Evolutionary conservation across 331 rosid species (phyloP), one percentile per base, ranked within the genome.

Genomic region (Pyrus hybrid): DNA sequence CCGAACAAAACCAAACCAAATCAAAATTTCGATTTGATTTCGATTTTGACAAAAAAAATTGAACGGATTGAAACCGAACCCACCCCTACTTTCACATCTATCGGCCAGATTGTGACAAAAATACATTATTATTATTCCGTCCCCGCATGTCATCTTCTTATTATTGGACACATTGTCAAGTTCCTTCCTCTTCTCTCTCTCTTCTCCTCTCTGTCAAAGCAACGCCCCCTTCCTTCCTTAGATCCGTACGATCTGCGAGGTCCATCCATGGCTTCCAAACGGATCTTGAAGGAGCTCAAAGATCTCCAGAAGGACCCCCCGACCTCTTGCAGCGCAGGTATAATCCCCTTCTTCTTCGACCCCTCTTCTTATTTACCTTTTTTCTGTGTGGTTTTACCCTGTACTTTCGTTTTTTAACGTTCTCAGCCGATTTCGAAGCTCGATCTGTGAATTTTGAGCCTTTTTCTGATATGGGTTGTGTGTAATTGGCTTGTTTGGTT

Each of bases 291-390:
- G 89, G 97, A 91, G 87, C 91, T 91, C 76, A 91, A 91, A 77
- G 93, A 91, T 86, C 90, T 88, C 78, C 96, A 91, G 86, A 88
- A 89, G 87, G 96, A 92, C 74, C 97, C 96, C 43, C 96, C 93
- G 51, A 89, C 97, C 77, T 92, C 97, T 13, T 86, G 97, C 87
- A 92, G 93, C 71, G 93, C 96, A n/a, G 97, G 97, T 92, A 82
- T 65, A 16, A 17, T 79, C 67, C 30, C 56, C 33, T 49, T 81
- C 54, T 22, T 81, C 51, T 30, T 7, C 26, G 70, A 56, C 61
- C 62, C 70, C 0, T 49, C 53, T n/a, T 56, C 29, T 70, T 51
- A 57, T 17, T 68, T 43, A 0, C 43, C 8, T 8, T 2, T 65
- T 65, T 26, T 37, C 2, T 58, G 3, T 41, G 63, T 21, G 17